A percentile compares a stretch with the other conserved stretches of the same genome.
These are phyloP conservation scores for Solanum sitiens DNA, from an alignment of 257 asterid species.

Conservation along the genomic window DNA sequence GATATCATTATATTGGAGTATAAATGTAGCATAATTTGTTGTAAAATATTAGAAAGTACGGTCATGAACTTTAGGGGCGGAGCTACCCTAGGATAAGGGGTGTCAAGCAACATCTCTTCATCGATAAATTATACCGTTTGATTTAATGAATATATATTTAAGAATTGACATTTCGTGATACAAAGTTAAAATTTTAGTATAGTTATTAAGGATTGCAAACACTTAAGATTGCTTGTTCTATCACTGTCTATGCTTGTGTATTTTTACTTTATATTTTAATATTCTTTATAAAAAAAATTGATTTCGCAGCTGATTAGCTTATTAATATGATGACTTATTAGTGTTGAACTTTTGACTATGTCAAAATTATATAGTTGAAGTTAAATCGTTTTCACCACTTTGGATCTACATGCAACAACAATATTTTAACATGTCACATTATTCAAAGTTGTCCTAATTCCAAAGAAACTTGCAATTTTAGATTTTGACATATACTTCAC, in stretches of 20 bases:
- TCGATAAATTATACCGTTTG: accelerated
- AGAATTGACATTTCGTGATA: accelerated
- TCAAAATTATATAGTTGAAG: background rate
- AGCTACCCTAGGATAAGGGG: too few relatives aligned
- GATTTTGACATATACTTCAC: background rate
- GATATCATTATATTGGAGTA: background rate
- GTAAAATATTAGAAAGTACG: background rate
- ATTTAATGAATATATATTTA: too few relatives aligned
- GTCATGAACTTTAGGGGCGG: background rate
- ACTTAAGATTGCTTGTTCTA: too few relatives aligned
- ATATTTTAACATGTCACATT: background rate
- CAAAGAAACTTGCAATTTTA: background rate
- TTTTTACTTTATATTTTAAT: too few relatives aligned
- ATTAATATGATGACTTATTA: background rate
- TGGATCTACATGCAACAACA: background rate
- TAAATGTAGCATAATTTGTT: background rate
- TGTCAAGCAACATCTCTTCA: accelerated
- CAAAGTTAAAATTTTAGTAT: accelerated
- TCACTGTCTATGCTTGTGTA: too few relatives aligned
- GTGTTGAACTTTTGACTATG: background rate
- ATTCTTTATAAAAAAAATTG: accelerated
- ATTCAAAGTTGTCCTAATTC: background rate
- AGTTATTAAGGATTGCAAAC: too few relatives aligned
- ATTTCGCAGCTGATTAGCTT: accelerated
- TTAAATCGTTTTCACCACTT: background rate